Conservation (phyloP, 164 flowering plant genomes). For the Hamamelis virginiana region DNA sequence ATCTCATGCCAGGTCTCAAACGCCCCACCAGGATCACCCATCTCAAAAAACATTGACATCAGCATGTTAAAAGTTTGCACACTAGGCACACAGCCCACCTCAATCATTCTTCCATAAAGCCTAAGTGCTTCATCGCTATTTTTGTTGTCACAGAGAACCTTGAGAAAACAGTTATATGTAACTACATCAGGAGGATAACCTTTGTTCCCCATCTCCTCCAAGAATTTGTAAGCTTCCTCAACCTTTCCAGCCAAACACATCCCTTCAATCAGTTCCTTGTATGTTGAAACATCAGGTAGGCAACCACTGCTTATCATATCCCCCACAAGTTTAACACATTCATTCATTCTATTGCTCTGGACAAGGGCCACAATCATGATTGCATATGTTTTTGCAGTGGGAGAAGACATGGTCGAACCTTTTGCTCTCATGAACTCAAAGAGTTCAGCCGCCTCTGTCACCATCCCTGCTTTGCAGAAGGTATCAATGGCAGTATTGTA, state of each 20-base stretch:
- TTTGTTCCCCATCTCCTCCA: slow-evolving; percentile 85
- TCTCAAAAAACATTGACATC: slow-evolving; percentile 68
- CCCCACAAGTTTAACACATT: slow-evolving; percentile 53
- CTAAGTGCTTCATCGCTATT: slow-evolving; percentile 62
- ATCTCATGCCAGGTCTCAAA: slow-evolving; percentile 84
- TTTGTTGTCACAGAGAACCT: slow-evolving; percentile 83
- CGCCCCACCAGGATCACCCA: slow-evolving; percentile 74
- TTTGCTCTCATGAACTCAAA: slow-evolving; percentile 79
- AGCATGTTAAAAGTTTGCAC: slow-evolving; percentile 90
- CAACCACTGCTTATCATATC: slow-evolving; percentile 82
- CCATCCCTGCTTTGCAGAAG: slow-evolving; percentile 77
- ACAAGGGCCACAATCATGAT: slow-evolving; percentile 79
- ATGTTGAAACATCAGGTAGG: slow-evolving; percentile 93
- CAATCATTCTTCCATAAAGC: slow-evolving; percentile 65
- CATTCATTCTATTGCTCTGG: slow-evolving; percentile 59
- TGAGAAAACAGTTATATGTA: slow-evolving; percentile 88
- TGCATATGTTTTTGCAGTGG: slow-evolving; percentile 83
- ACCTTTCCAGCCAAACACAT: slow-evolving; percentile 76
- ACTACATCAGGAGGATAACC: slow-evolving; percentile 96
- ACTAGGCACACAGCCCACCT: slow-evolving; percentile 73
- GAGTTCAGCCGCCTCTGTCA: slow-evolving; percentile 64
- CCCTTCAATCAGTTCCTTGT: slow-evolving; percentile 82
- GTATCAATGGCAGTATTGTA: slow-evolving; percentile 82
- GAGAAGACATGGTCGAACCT: slow-evolving; percentile 78
- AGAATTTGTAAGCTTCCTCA: slow-evolving; percentile 70